Conservation (phyloP, 2,329 filamentous ascomycete genomes). For the Fusarium foetens region DNA sequence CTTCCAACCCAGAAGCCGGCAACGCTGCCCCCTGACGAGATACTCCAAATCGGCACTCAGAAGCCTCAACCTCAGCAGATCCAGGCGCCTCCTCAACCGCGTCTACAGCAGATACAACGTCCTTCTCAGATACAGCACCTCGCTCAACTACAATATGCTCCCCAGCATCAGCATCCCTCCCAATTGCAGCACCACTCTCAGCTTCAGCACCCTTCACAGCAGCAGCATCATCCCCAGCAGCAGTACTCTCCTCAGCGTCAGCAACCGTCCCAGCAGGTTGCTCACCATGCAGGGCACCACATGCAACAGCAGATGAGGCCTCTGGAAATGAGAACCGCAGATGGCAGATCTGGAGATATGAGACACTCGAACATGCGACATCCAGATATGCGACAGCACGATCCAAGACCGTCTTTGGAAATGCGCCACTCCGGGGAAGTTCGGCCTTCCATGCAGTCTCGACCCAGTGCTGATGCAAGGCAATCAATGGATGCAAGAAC, state of each 20-base stretch:
- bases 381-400: constrained; percentile 24
- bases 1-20: constrained; percentile 61
- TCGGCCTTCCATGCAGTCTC: constrained; percentile 26
- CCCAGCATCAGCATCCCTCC: constrained; percentile 2
- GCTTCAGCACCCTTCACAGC: constrained; percentile 2
- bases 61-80: constrained; percentile 21
- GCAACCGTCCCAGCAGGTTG: constrained; percentile 29
- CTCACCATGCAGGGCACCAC: constrained; percentile 23
- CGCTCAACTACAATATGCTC: not conserved
- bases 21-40: constrained; percentile 34
- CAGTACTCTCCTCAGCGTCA: constrained; percentile 25
- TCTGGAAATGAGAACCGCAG: constrained; percentile 14
- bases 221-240: constrained; percentile 13
- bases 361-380: constrained; percentile 12
- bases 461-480: constrained; percentile 27
- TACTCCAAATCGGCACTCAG: constrained; percentile 32
- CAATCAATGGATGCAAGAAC: constrained; percentile 27
- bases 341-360: constrained; percentile 20
- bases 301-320: constrained; percentile 28
- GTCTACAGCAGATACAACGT: constrained; percentile 19
- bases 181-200: constrained; percentile 22
- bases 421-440: constrained; percentile 35
- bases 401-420: constrained; percentile 32
- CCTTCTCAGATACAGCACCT: constrained; percentile 13
- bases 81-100: constrained; percentile 22